Base-by-base conservation (phyloP, 2,329 filamentous ascomycete genomes). In the Neurospora crassa region DNA sequence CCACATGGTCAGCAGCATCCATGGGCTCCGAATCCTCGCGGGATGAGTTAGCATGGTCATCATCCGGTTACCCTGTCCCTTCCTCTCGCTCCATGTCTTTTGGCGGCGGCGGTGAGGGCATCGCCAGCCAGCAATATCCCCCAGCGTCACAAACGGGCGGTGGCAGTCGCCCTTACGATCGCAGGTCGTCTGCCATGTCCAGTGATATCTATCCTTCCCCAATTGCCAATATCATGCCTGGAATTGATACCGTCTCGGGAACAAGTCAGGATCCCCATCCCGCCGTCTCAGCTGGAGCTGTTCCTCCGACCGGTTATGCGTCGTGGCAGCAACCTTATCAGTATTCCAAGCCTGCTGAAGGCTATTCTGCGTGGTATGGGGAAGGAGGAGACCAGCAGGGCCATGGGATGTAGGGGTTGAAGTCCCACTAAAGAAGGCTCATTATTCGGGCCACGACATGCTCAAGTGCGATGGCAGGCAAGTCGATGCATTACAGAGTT, bases 1-100 rank as follows among this genome's bases (percentile, higher is more conserved):
- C 81, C 37, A 77, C 81, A 2, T 86, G 85, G 85, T 77, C 79
- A 42, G 71, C 79, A 43, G 71, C 76, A 8, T 76, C 79, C 5
- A 75, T 81, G 40, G 78, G 80, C 68, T 77, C 82, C 7, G 82
- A 84, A 45, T 71, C 82, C 41, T 78, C 81, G 53, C 81, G 83
- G 20, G 83, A 84, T 67, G 84, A 86, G 29, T 78, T 84, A 72
- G 75, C 78, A 8, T 88, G 85, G 82, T 79, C 75, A 69, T 79
- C 77, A 71, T 34, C 24, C 24, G 53, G 53, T 8, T 86, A 82
- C 67, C 80, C 81, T 7, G 78, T 82, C 2, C 80, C 82, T 6
- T 79, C 81, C 16, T 76, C 79, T 40, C 81, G 85, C 67, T 86
- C 85, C 5, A 78, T 86, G 75, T 86, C 85, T 0, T 86, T 84